Percentiles rank a stretch among this genome's conserved stretches.
phyloP scores from a whole-genome alignment of 2,329 filamentous ascomycete genomes.

The Cucurbitaria berberidis region DNA sequence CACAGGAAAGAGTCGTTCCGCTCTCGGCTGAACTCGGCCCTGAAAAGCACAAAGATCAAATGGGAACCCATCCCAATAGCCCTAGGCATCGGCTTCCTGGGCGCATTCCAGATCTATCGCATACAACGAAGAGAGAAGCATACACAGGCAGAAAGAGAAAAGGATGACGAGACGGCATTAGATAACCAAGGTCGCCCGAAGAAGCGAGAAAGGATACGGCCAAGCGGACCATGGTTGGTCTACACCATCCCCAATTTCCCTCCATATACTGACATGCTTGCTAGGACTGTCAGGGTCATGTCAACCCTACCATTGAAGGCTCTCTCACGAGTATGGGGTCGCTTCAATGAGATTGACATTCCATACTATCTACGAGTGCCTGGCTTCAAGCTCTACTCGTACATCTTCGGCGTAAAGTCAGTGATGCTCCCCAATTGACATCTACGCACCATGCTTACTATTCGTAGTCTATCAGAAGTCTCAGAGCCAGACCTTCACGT shows the following conservation, averaged over 20 bases:
- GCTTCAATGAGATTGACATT: slow-evolving; percentile 87
- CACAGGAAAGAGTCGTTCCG: slow-evolving; percentile 61
- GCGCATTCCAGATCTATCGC: slow-evolving; percentile 83
- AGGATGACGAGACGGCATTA: slow-evolving; percentile 54
- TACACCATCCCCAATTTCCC: background rate
- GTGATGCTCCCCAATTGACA: slow-evolving; percentile 4
- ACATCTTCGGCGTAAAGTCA: slow-evolving; percentile 83
- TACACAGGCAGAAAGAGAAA: slow-evolving; percentile 47
- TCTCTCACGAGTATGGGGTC: slow-evolving; percentile 85
- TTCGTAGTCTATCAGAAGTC: slow-evolving; percentile 76
- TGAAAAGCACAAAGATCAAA: slow-evolving; percentile 71
- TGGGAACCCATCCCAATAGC: slow-evolving; percentile 93
- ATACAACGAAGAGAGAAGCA: slow-evolving; percentile 62
- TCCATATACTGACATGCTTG: slow-evolving; percentile 7
- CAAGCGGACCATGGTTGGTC: slow-evolving; percentile 79
- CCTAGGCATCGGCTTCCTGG: slow-evolving; percentile 83
- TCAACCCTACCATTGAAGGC: slow-evolving; percentile 90
- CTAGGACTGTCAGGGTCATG: slow-evolving; percentile 86
- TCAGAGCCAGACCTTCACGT: slow-evolving; percentile 84
- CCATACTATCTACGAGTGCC: slow-evolving; percentile 87
- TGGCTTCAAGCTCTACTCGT: slow-evolving; percentile 90
- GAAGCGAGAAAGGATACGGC: slow-evolving; percentile 69
- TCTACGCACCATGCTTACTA: slow-evolving; percentile 48
- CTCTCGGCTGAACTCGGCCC: slow-evolving; percentile 63
- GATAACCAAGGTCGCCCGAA: slow-evolving; percentile 53